Evolutionary conservation across 176 grass and related monocot species (phyloP), one percentile per base, ranked within the genome.

Genomic region (Avena atlantica): DNA sequence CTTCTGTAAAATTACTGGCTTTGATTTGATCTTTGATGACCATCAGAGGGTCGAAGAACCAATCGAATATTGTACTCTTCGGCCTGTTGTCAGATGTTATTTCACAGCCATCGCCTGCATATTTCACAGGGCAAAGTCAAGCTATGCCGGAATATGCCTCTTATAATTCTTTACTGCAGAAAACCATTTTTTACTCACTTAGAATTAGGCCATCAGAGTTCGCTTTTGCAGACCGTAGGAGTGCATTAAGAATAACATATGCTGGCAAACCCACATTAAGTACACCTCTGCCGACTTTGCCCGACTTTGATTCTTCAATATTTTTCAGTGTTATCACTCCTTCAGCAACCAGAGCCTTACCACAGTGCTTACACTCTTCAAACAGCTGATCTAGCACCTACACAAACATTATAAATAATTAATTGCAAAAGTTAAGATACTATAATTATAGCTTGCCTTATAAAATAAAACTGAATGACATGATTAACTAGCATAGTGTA

Each of bases 31-130:
- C 94, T 90, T 96, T 99, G 84, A 96, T 91, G 49, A 99, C 78
- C 86, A 99, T 90, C 37, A 99, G 71, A 80, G 97, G 97, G 47
- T 96, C 94, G 63, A 99, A 99, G 84, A 99, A 99, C 94, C 97
- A 99, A 76, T 90, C 92, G 12, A 92, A 99, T 9, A 99, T 44
- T 57, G 71, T 88, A 82, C 87, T 86, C 60, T 89, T 96, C 31
- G 97, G 89, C 87, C 90, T 90, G 71, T 99, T 93, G 20, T 96
- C 87, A 63, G 83, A 89, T 65, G 94, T 96, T 81, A 99, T 91
- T 78, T 90, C 90, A 85, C 67, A 89, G 25, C 89, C 89, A 82
- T 91, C 94, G 90, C 89, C 94, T 99, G 83, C 83, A 89, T 76
- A 78, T 87, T 80, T 24, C 47, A 79, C 25, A 81, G 8, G 3